These are phyloP conservation scores for Beauveria brongniartii DNA, from an alignment of 2,329 filamentous ascomycete genomes.

Conservation along the genomic window DNA sequence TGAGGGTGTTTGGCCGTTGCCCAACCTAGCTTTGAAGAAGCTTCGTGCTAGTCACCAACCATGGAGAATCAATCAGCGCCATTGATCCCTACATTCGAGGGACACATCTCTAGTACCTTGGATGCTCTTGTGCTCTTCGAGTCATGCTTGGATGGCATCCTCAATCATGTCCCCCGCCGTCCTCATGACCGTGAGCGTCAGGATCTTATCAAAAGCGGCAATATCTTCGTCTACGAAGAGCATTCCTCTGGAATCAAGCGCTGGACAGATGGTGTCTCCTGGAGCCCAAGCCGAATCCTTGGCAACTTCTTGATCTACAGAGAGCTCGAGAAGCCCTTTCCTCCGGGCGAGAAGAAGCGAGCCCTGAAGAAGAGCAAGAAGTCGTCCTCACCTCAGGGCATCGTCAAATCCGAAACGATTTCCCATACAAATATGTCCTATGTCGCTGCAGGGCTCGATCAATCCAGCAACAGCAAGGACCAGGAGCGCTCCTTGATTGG, in stretches of 20 bases:
- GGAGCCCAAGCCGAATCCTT: constrained; percentile 82
- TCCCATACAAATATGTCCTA: constrained; percentile 18
- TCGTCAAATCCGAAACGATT: constrained; percentile 26
- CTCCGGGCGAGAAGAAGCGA: constrained; percentile 76
- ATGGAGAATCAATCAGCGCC: constrained; percentile 23
- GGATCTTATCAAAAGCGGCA: constrained; percentile 72
- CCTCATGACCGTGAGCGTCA: constrained; percentile 79
- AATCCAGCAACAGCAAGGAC: constrained; percentile 20
- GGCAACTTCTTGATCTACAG: constrained; percentile 82
- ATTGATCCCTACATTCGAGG: constrained; percentile 57
- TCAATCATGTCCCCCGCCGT: constrained; percentile 70
- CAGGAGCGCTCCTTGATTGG: constrained; percentile 52
- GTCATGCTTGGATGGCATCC: constrained; percentile 60
- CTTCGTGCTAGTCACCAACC: neutral
- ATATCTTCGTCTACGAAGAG: constrained; percentile 88
- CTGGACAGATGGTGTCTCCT: constrained; percentile 87
- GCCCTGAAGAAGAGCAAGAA: constrained; percentile 62
- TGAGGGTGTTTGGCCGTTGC: neutral
- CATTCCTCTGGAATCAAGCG: constrained; percentile 85
- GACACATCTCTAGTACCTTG: constrained; percentile 58
- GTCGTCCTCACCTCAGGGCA: constrained; percentile 20
- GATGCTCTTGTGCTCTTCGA: constrained; percentile 79
- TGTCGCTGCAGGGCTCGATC: constrained; percentile 11
- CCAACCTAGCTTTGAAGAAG: neutral
- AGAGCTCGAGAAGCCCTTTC: constrained; percentile 69